Conservation (phyloP, 306 rosid genomes). For the Vicia villosa region DNA sequence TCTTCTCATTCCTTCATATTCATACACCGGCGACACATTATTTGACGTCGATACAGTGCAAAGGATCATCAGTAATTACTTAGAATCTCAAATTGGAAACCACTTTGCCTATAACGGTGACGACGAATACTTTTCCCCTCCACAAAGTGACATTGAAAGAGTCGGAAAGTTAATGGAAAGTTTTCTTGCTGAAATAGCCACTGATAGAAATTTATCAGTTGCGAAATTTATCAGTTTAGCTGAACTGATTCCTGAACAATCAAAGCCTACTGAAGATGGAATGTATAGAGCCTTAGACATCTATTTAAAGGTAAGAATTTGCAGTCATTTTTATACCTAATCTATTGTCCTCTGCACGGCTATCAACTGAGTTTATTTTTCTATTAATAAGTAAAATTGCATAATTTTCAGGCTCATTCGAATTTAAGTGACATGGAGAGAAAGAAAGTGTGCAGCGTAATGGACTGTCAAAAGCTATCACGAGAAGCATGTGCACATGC, state of each 20-base stretch:
- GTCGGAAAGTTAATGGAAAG: conserved; percentile 88
- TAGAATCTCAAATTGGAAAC: conserved; percentile 55
- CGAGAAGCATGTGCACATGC: conserved; percentile 97
- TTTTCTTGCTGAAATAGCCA: conserved; percentile 84
- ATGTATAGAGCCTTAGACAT: conserved; percentile 92
- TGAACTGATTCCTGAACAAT: conserved; percentile 83
- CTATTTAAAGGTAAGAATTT: conserved; percentile 76
- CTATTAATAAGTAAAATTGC: background rate
- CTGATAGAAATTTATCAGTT: conserved; percentile 70
- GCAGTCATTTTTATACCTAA: background rate
- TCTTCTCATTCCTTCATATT: conserved; percentile 85
- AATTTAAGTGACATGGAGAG: conserved; percentile 82
- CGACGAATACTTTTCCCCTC: conserved; percentile 57
- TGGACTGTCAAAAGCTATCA: conserved; percentile 94
- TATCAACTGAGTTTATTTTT: too few relatives aligned
- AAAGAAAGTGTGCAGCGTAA: conserved; percentile 89
- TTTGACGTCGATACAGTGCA: conserved; percentile 88
- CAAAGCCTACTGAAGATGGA: conserved; percentile 85
- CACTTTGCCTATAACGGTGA: conserved; percentile 43
- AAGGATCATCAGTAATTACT: conserved; percentile 66
- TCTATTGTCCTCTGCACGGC: too few relatives aligned
- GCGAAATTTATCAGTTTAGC: conserved; percentile 66
- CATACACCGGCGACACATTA: conserved; percentile 77
- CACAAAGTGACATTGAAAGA: conserved; percentile 53
- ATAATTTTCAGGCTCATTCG: conserved; percentile 82